Evolutionary conservation across 495 filamentous ascomycete genomes (phyloP), one percentile per base, ranked within the genome.

Genomic region (Rostrohypoxylon terebratum): DNA sequence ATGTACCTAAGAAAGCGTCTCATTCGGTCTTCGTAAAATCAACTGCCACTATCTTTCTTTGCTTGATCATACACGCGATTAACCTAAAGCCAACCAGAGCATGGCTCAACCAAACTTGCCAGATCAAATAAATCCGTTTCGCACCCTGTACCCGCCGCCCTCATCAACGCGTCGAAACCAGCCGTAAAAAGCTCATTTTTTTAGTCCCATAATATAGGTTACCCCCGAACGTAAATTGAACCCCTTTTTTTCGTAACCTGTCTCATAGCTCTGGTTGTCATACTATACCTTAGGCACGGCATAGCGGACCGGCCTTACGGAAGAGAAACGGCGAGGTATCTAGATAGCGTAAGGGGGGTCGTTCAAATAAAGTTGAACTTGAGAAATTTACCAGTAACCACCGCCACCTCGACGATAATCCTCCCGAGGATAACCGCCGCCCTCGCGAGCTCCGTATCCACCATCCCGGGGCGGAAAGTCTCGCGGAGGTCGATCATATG

Each of bases 401-500:
- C 70, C 70, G 25, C 71, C 69, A 59, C 74, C 74, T 62, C 83
- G 83, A 2, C 82, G 82, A 59, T 84, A 84, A 16, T 85, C 82
- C 48, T 77, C 74, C 11, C 82, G 79, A 51, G 80, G 79, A 64
- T 82, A 83, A 23, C 79, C 81, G n/a, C 77, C 71, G 40, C 75
- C 79, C 62, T 87, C 83, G 59, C 86, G 77, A 33, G 82, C 80
- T 47, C 76, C 79, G 68, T 87, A 87, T 36, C 75, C 78, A 33
- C 77, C 75, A 57, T 88, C 86, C 33, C 86, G 82, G 16, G 85
- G 85, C 33, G 85, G 85, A 54, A 82, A 86, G 66, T 84, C 86
- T 64, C 78, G 78, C 25, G 88, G 86, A 48, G 87, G 87, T 13
- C 87, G 86, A 62, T 90, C 87, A 60, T 90, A 89, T 1, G 85